Conservation (phyloP, 306 rosid genomes). For the Quercus rubra region DNA sequence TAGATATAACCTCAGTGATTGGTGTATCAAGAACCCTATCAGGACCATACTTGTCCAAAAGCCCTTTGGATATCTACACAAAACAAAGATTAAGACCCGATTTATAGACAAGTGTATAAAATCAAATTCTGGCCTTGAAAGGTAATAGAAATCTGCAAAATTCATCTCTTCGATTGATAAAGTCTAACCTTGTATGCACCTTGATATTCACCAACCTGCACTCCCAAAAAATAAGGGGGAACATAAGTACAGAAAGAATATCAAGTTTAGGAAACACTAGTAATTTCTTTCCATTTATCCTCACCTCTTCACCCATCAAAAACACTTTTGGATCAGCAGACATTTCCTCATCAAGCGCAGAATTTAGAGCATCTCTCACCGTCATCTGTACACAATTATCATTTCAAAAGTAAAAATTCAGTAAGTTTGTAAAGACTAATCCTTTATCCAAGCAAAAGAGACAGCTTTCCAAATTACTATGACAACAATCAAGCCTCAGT, state of each 20-base stretch:
- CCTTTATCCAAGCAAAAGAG: neutral
- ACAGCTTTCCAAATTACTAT: neutral
- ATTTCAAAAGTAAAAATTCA: conserved; percentile 11
- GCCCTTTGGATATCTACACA: conserved; percentile 79
- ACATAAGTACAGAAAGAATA: conserved; percentile 10
- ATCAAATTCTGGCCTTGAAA: neutral
- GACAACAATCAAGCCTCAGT: no score
- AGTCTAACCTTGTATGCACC: conserved; percentile 94
- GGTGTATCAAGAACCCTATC: conserved; percentile 99
- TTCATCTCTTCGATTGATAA: neutral
- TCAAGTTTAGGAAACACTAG: neutral
- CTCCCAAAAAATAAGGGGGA: conserved; percentile 11
- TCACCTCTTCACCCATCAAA: conserved; percentile 98
- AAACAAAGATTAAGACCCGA: neutral
- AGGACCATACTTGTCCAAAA: conserved; percentile 95
- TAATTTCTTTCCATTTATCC: neutral
- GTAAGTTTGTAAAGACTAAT: neutral
- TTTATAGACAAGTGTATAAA: neutral
- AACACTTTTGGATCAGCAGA: conserved; percentile 95
- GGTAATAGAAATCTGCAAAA: neutral
- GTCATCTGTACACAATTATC: conserved; percentile 48
- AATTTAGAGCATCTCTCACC: conserved; percentile 87
- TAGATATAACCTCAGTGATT: conserved; percentile 78
- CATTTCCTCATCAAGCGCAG: conserved; percentile 99
- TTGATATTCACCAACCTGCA: conserved; percentile 98